These are phyloP conservation scores for Posidonia oceanica DNA, from an alignment of 116 monocot species.

Conservation along the genomic window DNA sequence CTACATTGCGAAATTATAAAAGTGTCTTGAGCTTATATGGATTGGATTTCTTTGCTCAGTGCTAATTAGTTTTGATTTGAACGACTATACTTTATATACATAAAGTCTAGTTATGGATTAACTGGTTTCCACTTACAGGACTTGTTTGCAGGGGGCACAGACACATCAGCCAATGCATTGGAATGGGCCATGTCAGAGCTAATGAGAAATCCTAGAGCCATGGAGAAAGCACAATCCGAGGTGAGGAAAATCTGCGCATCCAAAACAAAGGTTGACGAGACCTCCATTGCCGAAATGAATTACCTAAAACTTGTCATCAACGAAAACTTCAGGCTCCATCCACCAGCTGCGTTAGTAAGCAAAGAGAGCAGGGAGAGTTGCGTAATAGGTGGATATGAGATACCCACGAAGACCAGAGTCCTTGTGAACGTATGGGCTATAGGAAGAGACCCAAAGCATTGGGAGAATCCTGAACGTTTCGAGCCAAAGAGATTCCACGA, in stretches of 20 bases:
- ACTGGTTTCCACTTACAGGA: slow-evolving; percentile 2
- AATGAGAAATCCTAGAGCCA: slow-evolving; percentile 1
- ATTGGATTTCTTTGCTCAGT: too few species aligned
- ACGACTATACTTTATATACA: too few species aligned
- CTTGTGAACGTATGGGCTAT: slow-evolving; percentile 9
- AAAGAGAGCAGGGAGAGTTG: not conserved
- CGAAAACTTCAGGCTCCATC: slow-evolving; percentile 15
- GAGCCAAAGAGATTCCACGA: too few species aligned
- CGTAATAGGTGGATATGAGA: slow-evolving; percentile 9
- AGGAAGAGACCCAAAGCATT: not conserved
- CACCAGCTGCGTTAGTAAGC: slow-evolving; percentile 2
- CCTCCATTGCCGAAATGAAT: not conserved
- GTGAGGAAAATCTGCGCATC: not conserved
- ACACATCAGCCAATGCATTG: slow-evolving; percentile 7
- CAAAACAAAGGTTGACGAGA: not conserved
- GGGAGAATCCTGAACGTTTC: too few species aligned
- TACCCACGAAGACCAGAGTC: slow-evolving; percentile 6
- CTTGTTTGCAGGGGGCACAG: slow-evolving; percentile 9
- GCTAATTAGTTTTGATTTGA: too few species aligned
- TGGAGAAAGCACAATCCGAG: slow-evolving; percentile 13
- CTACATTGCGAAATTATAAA: too few species aligned
- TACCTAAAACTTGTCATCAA: slow-evolving; percentile 13
- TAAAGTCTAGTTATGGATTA: too few species aligned
- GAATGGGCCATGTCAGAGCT: slow-evolving; percentile 20
- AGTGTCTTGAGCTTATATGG: too few species aligned